phyloP scores from a whole-genome alignment of 495 filamentous ascomycete genomes.

The Annulohypoxylon maeteangense region DNA sequence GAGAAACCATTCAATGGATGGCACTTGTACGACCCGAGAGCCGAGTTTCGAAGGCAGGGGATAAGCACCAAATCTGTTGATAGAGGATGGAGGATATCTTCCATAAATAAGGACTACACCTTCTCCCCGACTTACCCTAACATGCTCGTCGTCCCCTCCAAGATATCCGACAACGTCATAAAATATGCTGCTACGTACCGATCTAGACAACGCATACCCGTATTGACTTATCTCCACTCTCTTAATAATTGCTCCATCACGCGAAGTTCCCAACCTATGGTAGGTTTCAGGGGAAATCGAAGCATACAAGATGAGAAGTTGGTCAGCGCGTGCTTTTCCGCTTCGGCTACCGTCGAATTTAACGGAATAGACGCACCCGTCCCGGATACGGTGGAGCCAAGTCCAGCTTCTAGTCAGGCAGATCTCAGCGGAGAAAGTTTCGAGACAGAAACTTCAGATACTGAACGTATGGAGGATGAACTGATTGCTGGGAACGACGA shows the following conservation, averaged over 20 bases:
- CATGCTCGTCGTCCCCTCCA: conserved; percentile 81
- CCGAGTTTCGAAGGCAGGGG: conserved; percentile 84
- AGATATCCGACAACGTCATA: conserved; percentile 94
- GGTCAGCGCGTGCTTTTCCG: conserved; percentile 92
- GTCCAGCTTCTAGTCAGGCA: conserved; percentile 68
- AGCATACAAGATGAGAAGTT: conserved; percentile 97
- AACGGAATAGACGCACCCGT: conserved; percentile 46
- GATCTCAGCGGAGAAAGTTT: conserved; percentile 57
- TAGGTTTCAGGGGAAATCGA: conserved; percentile 86
- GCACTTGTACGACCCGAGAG: conserved; percentile 85
- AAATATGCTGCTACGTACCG: conserved; percentile 93
- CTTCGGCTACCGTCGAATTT: conserved; percentile 62
- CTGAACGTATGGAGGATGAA: conserved; percentile 79
- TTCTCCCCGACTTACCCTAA: conserved; percentile 97
- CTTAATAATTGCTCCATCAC: conserved; percentile 98
- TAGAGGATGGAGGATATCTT: conserved; percentile 88
- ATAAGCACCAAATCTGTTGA: conserved; percentile 77
- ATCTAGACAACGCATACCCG: conserved; percentile 87
- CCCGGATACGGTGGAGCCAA: conserved; percentile 53
- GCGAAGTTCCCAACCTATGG: conserved; percentile 90
- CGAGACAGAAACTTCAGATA: conserved; percentile 57
- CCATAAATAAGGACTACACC: conserved; percentile 85
- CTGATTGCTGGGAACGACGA: conserved; percentile 62
- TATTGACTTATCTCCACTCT: conserved; percentile 90
- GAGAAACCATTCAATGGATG: conserved; percentile 85